Percentiles rank a stretch among this genome's conserved stretches.
These are phyloP conservation scores for Fagus sylvatica DNA, from an alignment of 306 rosid genomes.

Conservation along the genomic window DNA sequence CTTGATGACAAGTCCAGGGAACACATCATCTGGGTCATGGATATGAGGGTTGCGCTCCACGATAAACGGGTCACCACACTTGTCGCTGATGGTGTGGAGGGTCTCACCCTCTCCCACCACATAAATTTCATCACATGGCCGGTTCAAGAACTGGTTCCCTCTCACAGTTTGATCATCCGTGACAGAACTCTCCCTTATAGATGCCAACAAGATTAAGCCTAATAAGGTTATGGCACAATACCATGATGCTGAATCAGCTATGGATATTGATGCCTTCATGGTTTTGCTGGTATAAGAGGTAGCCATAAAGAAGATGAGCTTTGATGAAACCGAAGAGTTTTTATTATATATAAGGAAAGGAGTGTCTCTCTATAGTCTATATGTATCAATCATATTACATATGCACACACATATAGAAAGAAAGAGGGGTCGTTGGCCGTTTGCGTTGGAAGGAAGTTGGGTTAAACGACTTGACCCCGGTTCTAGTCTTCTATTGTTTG, in stretches of 20 bases:
- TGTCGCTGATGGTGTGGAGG: slow-evolving; percentile 11
- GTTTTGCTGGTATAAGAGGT: slow-evolving; percentile 5
- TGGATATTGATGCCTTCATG: not conserved
- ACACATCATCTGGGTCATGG: slow-evolving; percentile 50
- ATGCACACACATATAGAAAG: not conserved
- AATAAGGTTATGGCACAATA: slow-evolving; percentile 47
- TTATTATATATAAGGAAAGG: not conserved
- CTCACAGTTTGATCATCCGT: slow-evolving; percentile 8
- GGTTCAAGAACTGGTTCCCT: slow-evolving; percentile 36
- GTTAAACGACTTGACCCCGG: slow-evolving; percentile 35
- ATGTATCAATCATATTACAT: not conserved
- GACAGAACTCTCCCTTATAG: slow-evolving; percentile 45
- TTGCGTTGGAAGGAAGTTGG: slow-evolving; percentile 27
- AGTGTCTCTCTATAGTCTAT: not conserved
- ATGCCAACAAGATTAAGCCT: slow-evolving; percentile 52
- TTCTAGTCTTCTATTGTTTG: not conserved
- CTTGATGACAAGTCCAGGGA: slow-evolving; percentile 81
- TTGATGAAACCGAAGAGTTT: not conserved
- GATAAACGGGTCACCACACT: slow-evolving; percentile 11
- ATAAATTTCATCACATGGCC: slow-evolving; percentile 48
- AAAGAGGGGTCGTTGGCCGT: slow-evolving; percentile 23
- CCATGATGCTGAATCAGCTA: slow-evolving; percentile 63
- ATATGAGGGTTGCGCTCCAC: slow-evolving; percentile 25
- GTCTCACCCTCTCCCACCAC: slow-evolving; percentile 25
- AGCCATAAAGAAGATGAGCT: slow-evolving; percentile 10